Conservation (phyloP, 345 rosid species). For the Cardamine occulta region DNA sequence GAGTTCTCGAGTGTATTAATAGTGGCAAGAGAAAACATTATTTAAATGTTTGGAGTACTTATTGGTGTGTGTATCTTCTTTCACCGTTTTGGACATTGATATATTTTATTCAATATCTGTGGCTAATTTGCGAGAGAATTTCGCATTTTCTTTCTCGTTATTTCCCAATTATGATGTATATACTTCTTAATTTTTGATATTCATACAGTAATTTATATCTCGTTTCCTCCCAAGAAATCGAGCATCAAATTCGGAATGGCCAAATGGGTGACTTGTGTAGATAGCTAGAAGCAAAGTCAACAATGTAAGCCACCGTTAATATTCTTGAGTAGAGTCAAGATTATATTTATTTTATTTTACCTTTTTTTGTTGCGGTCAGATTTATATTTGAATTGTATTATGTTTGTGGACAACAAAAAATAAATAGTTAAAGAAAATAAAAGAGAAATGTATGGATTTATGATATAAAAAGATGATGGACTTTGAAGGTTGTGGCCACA, state of each 20-base stretch:
- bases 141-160: constrained; percentile 29
- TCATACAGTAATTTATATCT: neutral
- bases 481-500: constrained; percentile 52
- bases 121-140: constrained; percentile 28
- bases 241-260: constrained; percentile 8
- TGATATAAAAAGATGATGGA: constrained; percentile 35
- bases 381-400: neutral
- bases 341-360: too few relatives aligned
- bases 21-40: neutral
- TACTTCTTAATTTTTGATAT: neutral
- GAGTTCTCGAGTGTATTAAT: constrained; percentile 15
- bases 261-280: constrained; percentile 26
- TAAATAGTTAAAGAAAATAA: neutral
- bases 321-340: constrained; percentile 2
- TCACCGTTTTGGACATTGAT: constrained; percentile 15
- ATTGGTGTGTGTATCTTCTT: constrained; percentile 25
- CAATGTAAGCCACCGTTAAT: constrained; percentile 41
- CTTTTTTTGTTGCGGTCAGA: constrained; percentile 17
- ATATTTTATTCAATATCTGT: constrained; percentile 23
- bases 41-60: neutral
- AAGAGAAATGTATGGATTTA: constrained; percentile 20
- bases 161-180: neutral
- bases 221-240: neutral
- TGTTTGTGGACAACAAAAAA: constrained; percentile 31
- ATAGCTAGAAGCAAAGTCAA: constrained; percentile 35